Evolutionary conservation across 148 eudicot genomes (phyloP).

Genomic region (Chenopodium quinoa): DNA sequence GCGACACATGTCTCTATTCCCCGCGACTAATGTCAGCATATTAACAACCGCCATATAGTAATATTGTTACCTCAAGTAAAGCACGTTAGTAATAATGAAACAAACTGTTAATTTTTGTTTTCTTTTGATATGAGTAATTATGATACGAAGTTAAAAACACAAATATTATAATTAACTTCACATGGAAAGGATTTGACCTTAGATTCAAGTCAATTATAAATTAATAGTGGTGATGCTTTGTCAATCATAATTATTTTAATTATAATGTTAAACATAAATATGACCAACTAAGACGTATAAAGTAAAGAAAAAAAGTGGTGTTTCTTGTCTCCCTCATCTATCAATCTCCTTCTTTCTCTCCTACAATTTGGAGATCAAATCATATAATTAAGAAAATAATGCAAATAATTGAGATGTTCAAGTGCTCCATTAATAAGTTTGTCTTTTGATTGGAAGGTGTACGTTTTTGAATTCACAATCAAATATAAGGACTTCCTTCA

Average conservation of each 20-base stretch:
- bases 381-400: neutral
- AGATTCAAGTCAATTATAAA: neutral
- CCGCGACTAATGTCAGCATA: slow-evolving; percentile 8
- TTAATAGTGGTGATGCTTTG: neutral
- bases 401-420: neutral
- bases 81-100: slow-evolving; percentile 14
- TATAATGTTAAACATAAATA: neutral
- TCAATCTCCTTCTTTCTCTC: slow-evolving; percentile 5
- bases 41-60: slow-evolving; percentile 12
- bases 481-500: too few relatives aligned
- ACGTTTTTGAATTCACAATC: neutral
- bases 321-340: neutral
- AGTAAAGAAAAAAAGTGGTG: neutral
- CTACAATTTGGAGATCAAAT: neutral
- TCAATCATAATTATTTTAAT: neutral
- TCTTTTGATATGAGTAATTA: slow-evolving; percentile 7
- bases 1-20: slow-evolving; percentile 4
- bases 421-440: neutral
- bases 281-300: neutral
- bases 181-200: slow-evolving; percentile 4
- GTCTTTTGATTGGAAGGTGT: neutral
- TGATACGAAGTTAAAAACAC: slow-evolving; percentile 7
- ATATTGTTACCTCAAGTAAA: slow-evolving; percentile 13
- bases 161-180: slow-evolving; percentile 12
- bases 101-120: neutral